These are phyloP conservation scores for Stemphylium vesicarium DNA, from an alignment of 2,329 filamentous ascomycete species.

Conservation along the genomic window DNA sequence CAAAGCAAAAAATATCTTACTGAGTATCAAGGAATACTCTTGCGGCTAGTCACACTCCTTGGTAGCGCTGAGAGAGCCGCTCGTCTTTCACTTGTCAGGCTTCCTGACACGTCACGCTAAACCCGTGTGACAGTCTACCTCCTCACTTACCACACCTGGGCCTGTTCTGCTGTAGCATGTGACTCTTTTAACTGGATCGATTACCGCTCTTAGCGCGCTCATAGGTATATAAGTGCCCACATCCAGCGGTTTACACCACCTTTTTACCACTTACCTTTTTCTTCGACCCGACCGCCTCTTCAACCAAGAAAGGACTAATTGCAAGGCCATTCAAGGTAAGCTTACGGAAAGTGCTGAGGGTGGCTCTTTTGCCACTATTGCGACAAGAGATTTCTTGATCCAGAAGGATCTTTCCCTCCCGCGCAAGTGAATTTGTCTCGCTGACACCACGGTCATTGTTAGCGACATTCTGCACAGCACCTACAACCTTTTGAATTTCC, in stretches of 20 bases:
- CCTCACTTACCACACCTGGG: neutral
- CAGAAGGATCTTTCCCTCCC: no score
- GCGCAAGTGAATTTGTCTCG: no score
- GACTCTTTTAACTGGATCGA: neutral
- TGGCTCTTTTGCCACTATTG: neutral
- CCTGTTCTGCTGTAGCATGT: neutral
- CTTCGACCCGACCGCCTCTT: neutral
- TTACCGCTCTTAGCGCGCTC: neutral
- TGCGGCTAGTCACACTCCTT: neutral
- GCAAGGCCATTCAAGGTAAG: neutral
- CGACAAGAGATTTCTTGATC: no score
- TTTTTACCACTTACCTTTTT: neutral
- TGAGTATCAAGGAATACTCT: neutral
- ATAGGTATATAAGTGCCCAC: neutral
- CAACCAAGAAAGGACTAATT: neutral
- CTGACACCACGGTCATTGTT: no score
- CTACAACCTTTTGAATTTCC: neutral
- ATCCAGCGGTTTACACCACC: neutral
- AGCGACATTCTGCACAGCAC: neutral
- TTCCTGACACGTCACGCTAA: neutral
- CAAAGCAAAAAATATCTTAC: neutral
- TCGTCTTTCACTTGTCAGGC: constrained; percentile 6
- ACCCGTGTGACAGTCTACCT: neutral
- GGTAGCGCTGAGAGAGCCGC: neutral
- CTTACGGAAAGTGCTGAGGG: neutral